Evolutionary conservation across 1,139 yeast species (phyloP).

Genomic region (Sugiyamaella novakii): DNA sequence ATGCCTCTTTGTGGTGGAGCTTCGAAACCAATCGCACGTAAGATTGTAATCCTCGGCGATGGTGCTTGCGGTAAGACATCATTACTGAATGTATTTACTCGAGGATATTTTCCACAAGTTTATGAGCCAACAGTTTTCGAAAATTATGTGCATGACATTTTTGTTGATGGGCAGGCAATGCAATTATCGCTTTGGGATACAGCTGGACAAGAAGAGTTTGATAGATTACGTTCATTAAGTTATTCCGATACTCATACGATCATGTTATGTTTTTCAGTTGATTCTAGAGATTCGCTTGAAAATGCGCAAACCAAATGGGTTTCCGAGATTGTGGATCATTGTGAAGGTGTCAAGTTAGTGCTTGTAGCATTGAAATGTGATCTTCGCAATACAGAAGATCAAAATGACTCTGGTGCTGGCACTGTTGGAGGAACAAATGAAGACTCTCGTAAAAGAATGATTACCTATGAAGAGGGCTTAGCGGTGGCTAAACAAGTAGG

Average conservation of each 20-base stretch:
- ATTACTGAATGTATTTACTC: constrained; percentile 89
- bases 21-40: constrained; percentile 75
- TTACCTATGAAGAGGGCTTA: constrained; percentile 75
- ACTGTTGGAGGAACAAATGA: constrained; percentile 38
- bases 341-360: constrained; percentile 93
- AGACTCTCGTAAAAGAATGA: constrained; percentile 50
- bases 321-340: constrained; percentile 93
- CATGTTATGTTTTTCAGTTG: constrained; percentile 94
- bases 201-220: constrained; percentile 99
- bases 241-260: constrained; percentile 96
- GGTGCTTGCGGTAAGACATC: constrained; percentile 97
- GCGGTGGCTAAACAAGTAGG: constrained; percentile 72
- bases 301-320: constrained; percentile 97
- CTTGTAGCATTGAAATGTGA: constrained; percentile 95
- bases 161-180: constrained; percentile 91
- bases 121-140: constrained; percentile 98
- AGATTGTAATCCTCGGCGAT: constrained; percentile 94
- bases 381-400: constrained; percentile 60
- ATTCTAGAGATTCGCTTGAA: constrained; percentile 90
- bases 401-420: constrained; percentile 26
- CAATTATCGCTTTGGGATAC: constrained; percentile 97
- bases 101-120: constrained; percentile 98
- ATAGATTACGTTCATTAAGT: constrained; percentile 82
- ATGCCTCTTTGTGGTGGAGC: constrained; percentile 76
- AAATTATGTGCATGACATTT: constrained; percentile 95